Conservation (phyloP, 2,329 filamentous ascomycete genomes). For the Orbilia ellipsospora region DNA sequence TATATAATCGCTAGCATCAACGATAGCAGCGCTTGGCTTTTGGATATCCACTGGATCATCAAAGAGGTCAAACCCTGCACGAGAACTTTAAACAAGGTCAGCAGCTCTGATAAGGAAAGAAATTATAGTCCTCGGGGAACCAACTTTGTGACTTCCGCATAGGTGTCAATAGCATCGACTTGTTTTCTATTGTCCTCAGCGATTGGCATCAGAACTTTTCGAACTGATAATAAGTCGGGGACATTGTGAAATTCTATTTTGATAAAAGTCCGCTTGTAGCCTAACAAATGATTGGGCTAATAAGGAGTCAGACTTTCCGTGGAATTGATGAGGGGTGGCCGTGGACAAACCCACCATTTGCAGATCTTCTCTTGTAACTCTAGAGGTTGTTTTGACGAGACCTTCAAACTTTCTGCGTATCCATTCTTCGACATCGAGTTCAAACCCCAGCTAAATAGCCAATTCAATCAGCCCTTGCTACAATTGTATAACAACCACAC, state of each 20-base stretch:
- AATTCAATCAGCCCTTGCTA: neutral
- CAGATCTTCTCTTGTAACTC: slow-evolving; percentile 90
- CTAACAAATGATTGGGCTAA: slow-evolving; percentile 87
- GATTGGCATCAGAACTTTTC: slow-evolving; percentile 85
- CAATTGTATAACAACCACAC: neutral
- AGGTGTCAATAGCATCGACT: slow-evolving; percentile 96
- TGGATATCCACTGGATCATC: slow-evolving; percentile 83
- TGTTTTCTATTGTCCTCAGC: slow-evolving; percentile 97
- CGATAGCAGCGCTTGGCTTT: slow-evolving; percentile 77
- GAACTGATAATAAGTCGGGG: slow-evolving; percentile 82
- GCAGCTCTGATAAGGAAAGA: neutral
- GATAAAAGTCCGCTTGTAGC: slow-evolving; percentile 87
- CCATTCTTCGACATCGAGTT: slow-evolving; percentile 97
- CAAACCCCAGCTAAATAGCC: slow-evolving; percentile 62
- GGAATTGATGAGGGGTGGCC: slow-evolving; percentile 46
- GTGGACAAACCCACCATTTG: slow-evolving; percentile 69
- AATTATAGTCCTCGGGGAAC: slow-evolving; percentile 60
- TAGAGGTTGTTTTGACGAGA: slow-evolving; percentile 79
- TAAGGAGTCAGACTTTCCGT: slow-evolving; percentile 9
- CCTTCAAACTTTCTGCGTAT: slow-evolving; percentile 81
- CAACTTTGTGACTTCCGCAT: slow-evolving; percentile 92
- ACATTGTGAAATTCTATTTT: slow-evolving; percentile 90
- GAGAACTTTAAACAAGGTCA: slow-evolving; percentile 67
- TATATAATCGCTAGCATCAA: slow-evolving; percentile 95
- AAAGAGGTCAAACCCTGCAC: slow-evolving; percentile 91